Conservation (phyloP, 2,329 filamentous ascomycete species). For the Monilinia aucupariae region DNA sequence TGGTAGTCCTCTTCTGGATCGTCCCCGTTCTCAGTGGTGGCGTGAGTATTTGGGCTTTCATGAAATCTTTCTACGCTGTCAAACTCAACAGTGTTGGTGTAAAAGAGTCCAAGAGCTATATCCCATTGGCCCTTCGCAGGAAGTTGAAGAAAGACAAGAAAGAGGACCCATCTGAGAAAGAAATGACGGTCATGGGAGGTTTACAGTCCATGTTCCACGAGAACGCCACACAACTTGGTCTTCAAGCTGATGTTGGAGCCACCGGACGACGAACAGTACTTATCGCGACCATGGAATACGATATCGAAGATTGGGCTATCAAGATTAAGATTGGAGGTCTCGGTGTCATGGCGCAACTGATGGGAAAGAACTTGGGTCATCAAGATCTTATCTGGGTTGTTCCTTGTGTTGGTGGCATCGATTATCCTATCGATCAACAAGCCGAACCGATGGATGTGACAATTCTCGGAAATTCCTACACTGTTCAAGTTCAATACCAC, state of each 20-base stretch:
- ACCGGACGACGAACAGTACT: constrained; percentile 47
- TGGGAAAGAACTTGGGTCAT: constrained; percentile 55
- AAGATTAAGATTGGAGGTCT: constrained; percentile 68
- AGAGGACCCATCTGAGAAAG: constrained; percentile 18
- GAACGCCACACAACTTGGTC: constrained; percentile 13
- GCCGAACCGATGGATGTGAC: constrained; percentile 58
- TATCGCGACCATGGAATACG: constrained; percentile 67
- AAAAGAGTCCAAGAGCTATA: constrained; percentile 42
- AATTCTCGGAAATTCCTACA: constrained; percentile 55
- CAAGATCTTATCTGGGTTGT: constrained; percentile 63
- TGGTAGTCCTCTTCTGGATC: constrained; percentile 50
- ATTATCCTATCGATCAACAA: constrained; percentile 54
- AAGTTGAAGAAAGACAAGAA: constrained; percentile 33
- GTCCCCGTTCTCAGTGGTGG: constrained; percentile 48
- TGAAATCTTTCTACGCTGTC: constrained; percentile 48
- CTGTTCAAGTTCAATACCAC: constrained; percentile 60
- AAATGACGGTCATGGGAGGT: constrained; percentile 19
- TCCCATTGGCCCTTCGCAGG: constrained; percentile 37
- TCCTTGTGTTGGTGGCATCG: constrained; percentile 56
- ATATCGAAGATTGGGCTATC: constrained; percentile 64
- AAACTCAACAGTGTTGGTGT: constrained; percentile 57
- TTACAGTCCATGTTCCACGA: constrained; percentile 11
- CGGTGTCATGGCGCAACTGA: constrained; percentile 65
- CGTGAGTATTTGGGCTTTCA: constrained; percentile 50
- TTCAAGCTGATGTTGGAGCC: constrained; percentile 3